Percentiles rank a stretch among this genome's conserved stretches.
Conservation (phyloP, 2,329 filamentous ascomycete genomes). For the Coleophoma crateriformis region DNA sequence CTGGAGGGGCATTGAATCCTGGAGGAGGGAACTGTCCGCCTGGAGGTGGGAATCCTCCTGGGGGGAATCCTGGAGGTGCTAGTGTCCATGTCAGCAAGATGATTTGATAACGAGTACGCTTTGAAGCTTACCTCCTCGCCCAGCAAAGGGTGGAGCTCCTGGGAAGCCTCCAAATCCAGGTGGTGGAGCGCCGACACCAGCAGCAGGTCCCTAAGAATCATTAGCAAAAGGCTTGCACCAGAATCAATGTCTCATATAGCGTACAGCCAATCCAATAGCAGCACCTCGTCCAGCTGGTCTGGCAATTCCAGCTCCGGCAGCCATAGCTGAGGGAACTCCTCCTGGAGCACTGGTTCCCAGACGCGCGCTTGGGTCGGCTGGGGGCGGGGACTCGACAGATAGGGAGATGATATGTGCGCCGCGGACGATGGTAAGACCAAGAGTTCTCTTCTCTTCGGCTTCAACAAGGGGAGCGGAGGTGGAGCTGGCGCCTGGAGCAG, state of each 20-base stretch:
- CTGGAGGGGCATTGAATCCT: constrained; percentile 43
- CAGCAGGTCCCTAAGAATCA: constrained; percentile 63
- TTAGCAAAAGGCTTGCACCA: constrained; percentile 21
- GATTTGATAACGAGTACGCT: neutral
- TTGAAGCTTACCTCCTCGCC: constrained; percentile 47
- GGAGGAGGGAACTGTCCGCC: constrained; percentile 71
- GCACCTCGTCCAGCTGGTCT: constrained; percentile 84
- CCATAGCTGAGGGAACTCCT: constrained; percentile 60
- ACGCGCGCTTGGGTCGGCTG: constrained; percentile 85
- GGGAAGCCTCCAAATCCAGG: constrained; percentile 53
- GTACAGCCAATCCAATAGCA: constrained; percentile 74
- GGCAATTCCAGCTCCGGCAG: constrained; percentile 82
- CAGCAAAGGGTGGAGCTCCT: constrained; percentile 43
- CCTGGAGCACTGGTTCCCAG: constrained; percentile 72
- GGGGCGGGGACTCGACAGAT: constrained; percentile 91
- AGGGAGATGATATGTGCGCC: constrained; percentile 92
- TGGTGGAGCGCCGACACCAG: constrained; percentile 76
- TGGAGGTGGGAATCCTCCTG: constrained; percentile 44
- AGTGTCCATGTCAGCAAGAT: constrained; percentile 1
- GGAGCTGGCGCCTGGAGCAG: constrained; percentile 46
- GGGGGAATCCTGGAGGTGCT: constrained; percentile 39
- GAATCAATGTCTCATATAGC: constrained; percentile 18
- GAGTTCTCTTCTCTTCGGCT: constrained; percentile 94
- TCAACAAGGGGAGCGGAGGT: constrained; percentile 66
- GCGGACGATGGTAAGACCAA: constrained; percentile 89